Percentiles rank a stretch among this genome's conserved stretches.
Evolutionary conservation across 148 eudicot genomes (phyloP).

Genomic region (Pouteria glomerata): DNA sequence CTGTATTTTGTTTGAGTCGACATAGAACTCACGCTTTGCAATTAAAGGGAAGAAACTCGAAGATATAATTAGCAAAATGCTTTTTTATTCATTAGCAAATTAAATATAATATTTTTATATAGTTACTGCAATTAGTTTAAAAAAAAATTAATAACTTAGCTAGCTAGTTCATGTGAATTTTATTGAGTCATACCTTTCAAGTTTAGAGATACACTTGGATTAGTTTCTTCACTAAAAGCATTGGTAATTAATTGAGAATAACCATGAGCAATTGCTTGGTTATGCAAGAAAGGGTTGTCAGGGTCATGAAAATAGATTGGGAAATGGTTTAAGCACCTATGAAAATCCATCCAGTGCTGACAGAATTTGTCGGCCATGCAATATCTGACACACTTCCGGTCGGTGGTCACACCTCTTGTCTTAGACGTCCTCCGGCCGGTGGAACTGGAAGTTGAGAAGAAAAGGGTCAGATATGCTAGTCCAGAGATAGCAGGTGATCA

Average conservation of each 20-base stretch:
- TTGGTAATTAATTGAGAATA: not conserved
- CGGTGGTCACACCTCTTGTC: slow-evolving; percentile 37
- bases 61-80: too few species aligned
- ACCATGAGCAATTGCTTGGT: slow-evolving; percentile 68
- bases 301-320: slow-evolving; percentile 38
- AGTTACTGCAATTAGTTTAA: too few species aligned
- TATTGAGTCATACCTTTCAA: too few species aligned
- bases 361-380: slow-evolving; percentile 35
- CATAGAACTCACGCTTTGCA: too few species aligned
- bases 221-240: too few species aligned
- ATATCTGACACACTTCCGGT: slow-evolving; percentile 28
- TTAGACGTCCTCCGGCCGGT: slow-evolving; percentile 31
- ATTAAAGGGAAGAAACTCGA: too few species aligned
- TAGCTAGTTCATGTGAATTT: too few species aligned
- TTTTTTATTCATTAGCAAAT: too few species aligned
- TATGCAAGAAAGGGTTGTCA: slow-evolving; percentile 27
- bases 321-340: slow-evolving; percentile 34
- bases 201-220: too few species aligned
- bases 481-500: slow-evolving; percentile 12
- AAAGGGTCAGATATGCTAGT: slow-evolving; percentile 23
- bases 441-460: slow-evolving; percentile 18
- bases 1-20: too few species aligned
- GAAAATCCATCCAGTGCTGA: slow-evolving; percentile 35
- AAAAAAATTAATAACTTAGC: too few species aligned
- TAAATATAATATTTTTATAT: too few species aligned